Evolutionary conservation across 225 moss, liverwort and hornwort species (phyloP), one percentile per base, ranked within the genome.

Genomic region (Asterella californica): DNA sequence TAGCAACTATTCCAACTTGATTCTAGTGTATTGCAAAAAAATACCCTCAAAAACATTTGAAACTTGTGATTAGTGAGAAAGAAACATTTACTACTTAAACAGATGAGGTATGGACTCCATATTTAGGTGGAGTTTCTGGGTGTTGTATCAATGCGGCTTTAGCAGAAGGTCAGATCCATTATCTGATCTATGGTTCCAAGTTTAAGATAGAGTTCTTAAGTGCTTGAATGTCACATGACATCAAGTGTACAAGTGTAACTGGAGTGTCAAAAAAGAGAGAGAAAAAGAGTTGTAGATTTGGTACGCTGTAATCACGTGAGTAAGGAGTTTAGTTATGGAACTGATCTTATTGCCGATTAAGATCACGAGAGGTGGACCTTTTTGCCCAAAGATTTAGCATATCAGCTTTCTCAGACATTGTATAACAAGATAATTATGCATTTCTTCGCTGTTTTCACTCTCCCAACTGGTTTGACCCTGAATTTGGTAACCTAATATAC

Each of bases 61-160:
- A 42, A 76, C 75, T 76, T 76, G 75, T 76, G 34, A 76, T 57
- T 76, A 42, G 42, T 42, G 42, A 42, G 42, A 42, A 42, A 42
- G 42, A 42, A 42, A 42, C 42, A 2, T 42, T n/a, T n/a, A n/a
- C n/a, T n/a, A 75, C 15, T 17, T 36, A 77, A 61, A 42, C 36
- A 77, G 61, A 46, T 46, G 61, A 77, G 64, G 27, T 77, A 77
- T 64, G 34, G 64, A 65, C 77, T 77, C 77, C 77, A 65, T 76
- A 18, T 76, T 17, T 62, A 18, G 77, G n/a, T 65, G 77, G 77
- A 64, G 77, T 63, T 77, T 77, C 45, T 47, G 63, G 77, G 77
- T 65, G 29, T 63, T 63, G 63, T 77, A 77, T 77, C 77, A 77
- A 59, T 64, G 77, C 77, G 77, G 63, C 77, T 59, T 46, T 77